These are phyloP conservation scores for Pseudovirgaria hyperparasitica DNA, from an alignment of 2,329 filamentous ascomycete genomes.

Conservation along the genomic window DNA sequence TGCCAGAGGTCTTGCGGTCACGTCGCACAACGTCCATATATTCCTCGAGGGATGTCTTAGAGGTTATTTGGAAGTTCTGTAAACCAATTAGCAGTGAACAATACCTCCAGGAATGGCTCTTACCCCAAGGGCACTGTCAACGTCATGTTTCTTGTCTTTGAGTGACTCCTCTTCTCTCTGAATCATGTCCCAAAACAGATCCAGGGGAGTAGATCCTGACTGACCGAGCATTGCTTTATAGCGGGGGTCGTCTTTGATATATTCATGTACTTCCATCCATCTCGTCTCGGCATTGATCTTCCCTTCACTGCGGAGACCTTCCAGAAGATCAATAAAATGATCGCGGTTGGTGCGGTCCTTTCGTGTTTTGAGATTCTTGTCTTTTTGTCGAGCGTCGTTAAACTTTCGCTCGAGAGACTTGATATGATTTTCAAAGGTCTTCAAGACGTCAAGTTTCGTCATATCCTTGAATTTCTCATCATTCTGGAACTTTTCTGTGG, in stretches of 20 bases:
- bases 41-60: constrained; percentile 77
- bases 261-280: constrained; percentile 69
- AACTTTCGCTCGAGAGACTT: constrained; percentile 81
- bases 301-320: constrained; percentile 59
- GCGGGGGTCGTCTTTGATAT: constrained; percentile 68
- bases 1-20: constrained; percentile 78
- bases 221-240: constrained; percentile 78
- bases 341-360: constrained; percentile 81
- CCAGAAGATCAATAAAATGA: constrained; percentile 60
- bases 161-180: constrained; percentile 89
- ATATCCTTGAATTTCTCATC: constrained; percentile 79
- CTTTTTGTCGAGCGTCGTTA: constrained; percentile 80
- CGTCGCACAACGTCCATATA: constrained; percentile 71
- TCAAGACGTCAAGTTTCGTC: constrained; percentile 80
- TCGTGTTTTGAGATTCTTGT: constrained; percentile 69
- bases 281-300: constrained; percentile 84
- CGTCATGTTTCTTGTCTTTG: constrained; percentile 66
- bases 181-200: constrained; percentile 90
- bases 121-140: constrained; percentile 80
- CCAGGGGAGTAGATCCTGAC: constrained; percentile 69
- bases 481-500: constrained; percentile 61
- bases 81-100: constrained; percentile 6
- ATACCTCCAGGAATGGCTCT: constrained; percentile 20
- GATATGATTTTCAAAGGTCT: constrained; percentile 89
- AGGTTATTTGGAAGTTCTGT: constrained; percentile 78